Base-by-base conservation (phyloP, 164 flowering plant genomes). In the Liriodendron chinense region DNA sequence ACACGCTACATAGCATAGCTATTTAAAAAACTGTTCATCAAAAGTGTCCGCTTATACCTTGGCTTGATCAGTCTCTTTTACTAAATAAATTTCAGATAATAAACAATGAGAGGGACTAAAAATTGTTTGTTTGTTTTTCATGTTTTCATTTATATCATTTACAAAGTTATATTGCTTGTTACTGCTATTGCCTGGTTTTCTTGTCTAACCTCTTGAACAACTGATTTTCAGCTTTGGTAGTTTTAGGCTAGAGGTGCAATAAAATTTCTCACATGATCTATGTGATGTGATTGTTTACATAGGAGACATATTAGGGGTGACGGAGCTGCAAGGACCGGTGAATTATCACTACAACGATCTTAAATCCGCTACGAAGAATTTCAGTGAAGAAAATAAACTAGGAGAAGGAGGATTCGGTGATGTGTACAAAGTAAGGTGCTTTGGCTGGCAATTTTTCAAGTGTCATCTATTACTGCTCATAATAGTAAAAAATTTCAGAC, bases 371-470 rank as follows among this genome's bases (percentile, higher is more conserved):
- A 87, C 90, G 13, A 76, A 70, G 48, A 82, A 78, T 57, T 89
- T 89, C 64, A 82, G 83, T 56, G 86, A 80, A 71, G 86, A 82
- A 57, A 81, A 80, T 49, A 89, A 85, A 73, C 83, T 89, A 3
- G 92, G 92, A 63, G 86, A 80, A 81, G 92, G 92, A 76, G 89
- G 92, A 12, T 89, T 87, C 75, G 88, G 90, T 20, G 86, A 83
- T 77, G 89, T 89, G 14, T 89, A 83, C 81, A 89, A 87, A 90
- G 91, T 86, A 72, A 75, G 43, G 69, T 26, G n/a, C 67, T 24
- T 22, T 24, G 4, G 26, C n/a, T 63, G 22, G 8, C 9, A 20
- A 9, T 8, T 64, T 64, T 24, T 64, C 14, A 22, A 23, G 14
- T 9, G 14, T 21, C 24, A 9, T 20, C 24, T 64, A 64, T 64